These are phyloP conservation scores for Aspergillus hortae DNA, from an alignment of 2,329 filamentous ascomycete species.

Conservation along the genomic window DNA sequence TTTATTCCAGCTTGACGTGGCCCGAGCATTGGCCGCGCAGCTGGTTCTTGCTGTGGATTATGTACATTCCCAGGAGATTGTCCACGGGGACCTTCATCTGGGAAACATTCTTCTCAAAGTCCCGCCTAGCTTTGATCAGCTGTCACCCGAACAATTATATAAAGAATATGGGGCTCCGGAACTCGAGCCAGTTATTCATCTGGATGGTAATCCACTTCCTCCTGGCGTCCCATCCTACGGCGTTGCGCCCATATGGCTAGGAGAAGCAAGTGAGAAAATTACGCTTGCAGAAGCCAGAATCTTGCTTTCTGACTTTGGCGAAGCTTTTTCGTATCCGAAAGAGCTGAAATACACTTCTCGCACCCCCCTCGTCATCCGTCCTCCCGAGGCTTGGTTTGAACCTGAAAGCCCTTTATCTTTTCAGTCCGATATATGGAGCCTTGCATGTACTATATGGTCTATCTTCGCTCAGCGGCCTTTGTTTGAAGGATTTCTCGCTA, in stretches of 20 bases:
- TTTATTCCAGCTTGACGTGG: slow-evolving; percentile 9
- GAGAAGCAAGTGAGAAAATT: slow-evolving; percentile 29
- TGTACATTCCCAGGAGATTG: slow-evolving; percentile 20
- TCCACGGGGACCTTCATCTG: slow-evolving; percentile 18
- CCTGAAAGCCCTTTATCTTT: slow-evolving; percentile 30
- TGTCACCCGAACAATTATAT: slow-evolving; percentile 18
- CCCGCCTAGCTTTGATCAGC: slow-evolving; percentile 13
- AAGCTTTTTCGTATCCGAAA: slow-evolving; percentile 29
- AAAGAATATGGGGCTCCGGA: slow-evolving; percentile 19
- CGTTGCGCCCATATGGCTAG: slow-evolving; percentile 33
- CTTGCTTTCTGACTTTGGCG: slow-evolving; percentile 35
- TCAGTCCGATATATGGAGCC: slow-evolving; percentile 40
- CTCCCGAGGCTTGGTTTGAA: slow-evolving; percentile 38
- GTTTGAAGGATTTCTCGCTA: slow-evolving; percentile 25
- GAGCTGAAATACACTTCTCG: slow-evolving; percentile 23
- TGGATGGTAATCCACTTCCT: slow-evolving; percentile 19
- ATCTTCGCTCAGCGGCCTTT: slow-evolving; percentile 31
- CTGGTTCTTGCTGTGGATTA: slow-evolving; percentile 18
- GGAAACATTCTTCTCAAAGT: slow-evolving; percentile 33
- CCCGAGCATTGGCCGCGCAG: slow-evolving; percentile 17
- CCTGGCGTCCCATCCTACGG: slow-evolving; percentile 28
- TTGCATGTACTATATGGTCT: slow-evolving; percentile 35
- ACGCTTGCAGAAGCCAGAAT: slow-evolving; percentile 24
- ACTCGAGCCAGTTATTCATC: slow-evolving; percentile 14
- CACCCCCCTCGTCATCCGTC: slow-evolving; percentile 26